phyloP scores from a whole-genome alignment of 176 grass and related monocot species.

The Ensete glaucum region DNA sequence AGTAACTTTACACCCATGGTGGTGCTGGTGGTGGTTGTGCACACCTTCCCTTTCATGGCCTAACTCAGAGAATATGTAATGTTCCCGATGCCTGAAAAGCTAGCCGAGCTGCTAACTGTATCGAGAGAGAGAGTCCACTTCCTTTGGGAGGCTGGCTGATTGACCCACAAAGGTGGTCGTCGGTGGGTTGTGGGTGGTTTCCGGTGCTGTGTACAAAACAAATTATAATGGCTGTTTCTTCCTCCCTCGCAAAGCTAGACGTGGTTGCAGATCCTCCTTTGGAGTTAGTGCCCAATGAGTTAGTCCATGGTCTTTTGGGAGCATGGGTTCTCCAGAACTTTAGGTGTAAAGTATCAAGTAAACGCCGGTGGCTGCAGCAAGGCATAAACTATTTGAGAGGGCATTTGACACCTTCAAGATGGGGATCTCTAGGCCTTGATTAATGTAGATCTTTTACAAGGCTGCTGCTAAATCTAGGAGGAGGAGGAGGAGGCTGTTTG shows the following conservation, averaged over 20 bases:
- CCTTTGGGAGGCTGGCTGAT: neutral
- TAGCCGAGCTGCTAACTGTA: neutral
- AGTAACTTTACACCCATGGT: neutral
- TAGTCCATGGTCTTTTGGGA: neutral
- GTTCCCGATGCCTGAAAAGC: neutral
- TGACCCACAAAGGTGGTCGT: neutral
- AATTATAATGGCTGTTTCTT: neutral
- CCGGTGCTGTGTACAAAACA: neutral
- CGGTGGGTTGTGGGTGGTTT: neutral
- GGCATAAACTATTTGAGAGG: neutral
- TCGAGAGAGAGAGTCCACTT: neutral
- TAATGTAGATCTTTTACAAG: neutral
- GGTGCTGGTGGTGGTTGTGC: neutral
- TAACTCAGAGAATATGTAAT: neutral
- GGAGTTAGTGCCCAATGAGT: constrained; percentile 4
- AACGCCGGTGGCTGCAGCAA: neutral
- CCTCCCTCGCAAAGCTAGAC: neutral
- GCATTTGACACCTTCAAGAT: neutral
- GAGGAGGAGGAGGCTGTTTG: neutral
- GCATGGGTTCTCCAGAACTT: neutral
- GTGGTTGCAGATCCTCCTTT: neutral
- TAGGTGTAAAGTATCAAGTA: neutral
- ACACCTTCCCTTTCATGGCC: constrained; percentile 11
- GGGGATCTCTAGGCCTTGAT: neutral
- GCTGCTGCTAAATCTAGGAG: neutral